phyloP scores from a whole-genome alignment of 192 early-diverging fungal species.

The Allomyces arbusculus region DNA sequence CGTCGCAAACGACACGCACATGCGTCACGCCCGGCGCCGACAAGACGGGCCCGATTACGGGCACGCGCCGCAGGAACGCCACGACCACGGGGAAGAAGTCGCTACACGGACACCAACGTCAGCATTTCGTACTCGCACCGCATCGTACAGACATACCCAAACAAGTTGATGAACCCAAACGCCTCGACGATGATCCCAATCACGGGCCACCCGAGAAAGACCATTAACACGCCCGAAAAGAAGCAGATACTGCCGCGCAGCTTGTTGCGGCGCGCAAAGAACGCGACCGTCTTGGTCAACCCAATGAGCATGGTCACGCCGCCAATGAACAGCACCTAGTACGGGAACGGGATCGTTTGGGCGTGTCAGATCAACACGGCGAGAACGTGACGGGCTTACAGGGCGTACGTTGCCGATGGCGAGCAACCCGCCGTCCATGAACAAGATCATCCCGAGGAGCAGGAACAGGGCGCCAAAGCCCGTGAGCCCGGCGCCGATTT shows the following conservation, averaged over 20 bases:
- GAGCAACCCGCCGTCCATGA: slow-evolving; percentile 85
- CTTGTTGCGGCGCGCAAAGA: slow-evolving; percentile 73
- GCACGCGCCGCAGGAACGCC: slow-evolving; percentile 66
- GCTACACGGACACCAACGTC: slow-evolving; percentile 15
- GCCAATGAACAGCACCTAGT: slow-evolving; percentile 67
- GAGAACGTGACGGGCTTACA: neutral
- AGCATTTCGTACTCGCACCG: no score
- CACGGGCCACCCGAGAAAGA: slow-evolving; percentile 76
- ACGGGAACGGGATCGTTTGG: no score
- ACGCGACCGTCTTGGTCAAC: slow-evolving; percentile 58
- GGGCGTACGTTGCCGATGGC: slow-evolving; percentile 83
- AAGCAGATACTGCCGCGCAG: slow-evolving; percentile 74
- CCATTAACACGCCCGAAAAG: slow-evolving; percentile 67
- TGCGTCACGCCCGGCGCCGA: slow-evolving; percentile 65
- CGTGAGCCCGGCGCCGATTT: slow-evolving; percentile 88
- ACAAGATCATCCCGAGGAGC: slow-evolving; percentile 76
- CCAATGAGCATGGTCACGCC: slow-evolving; percentile 84
- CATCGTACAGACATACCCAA: slow-evolving; percentile 41
- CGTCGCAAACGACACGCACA: slow-evolving; percentile 13
- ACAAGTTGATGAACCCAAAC: slow-evolving; percentile 92
- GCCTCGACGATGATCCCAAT: slow-evolving; percentile 72
- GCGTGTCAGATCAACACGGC: neutral
- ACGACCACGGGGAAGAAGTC: slow-evolving; percentile 94
- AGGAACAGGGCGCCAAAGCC: slow-evolving; percentile 83
- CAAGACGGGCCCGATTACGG: slow-evolving; percentile 71